Conservation (phyloP, 1,284 basidiomycete genomes). For the Austroboletus novae-zelandiae region DNA sequence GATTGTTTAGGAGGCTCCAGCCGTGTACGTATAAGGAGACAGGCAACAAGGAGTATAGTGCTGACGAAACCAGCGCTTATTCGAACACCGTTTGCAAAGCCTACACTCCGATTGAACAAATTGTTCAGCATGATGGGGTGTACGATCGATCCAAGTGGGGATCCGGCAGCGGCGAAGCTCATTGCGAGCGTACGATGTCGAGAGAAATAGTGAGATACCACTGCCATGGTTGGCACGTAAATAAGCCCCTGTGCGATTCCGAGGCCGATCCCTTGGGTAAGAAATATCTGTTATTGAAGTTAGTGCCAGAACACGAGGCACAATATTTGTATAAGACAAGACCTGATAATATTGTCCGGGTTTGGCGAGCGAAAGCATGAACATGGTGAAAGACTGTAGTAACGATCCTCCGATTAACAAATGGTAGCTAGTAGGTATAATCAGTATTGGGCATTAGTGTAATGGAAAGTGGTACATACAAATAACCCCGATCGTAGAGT, state of each 20-base stretch:
- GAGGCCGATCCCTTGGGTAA: conserved; percentile 33
- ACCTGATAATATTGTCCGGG: conserved; percentile 30
- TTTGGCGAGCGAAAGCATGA: conserved; percentile 29
- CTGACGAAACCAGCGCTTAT: conserved; percentile 32
- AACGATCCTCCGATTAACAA: conserved; percentile 27
- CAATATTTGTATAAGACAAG: background rate
- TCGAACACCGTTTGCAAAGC: conserved; percentile 30
- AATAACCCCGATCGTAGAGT: conserved; percentile 32
- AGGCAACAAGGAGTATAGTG: conserved; percentile 23
- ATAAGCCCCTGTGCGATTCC: conserved; percentile 33
- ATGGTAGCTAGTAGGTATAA: conserved; percentile 22
- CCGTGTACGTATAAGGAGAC: conserved; percentile 32
- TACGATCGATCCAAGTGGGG: conserved; percentile 33
- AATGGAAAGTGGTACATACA: conserved; percentile 19
- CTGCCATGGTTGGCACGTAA: conserved; percentile 31
- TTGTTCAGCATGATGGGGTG: conserved; percentile 43
- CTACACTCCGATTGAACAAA: conserved; percentile 29
- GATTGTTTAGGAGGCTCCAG: conserved; percentile 17
- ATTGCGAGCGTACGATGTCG: conserved; percentile 34
- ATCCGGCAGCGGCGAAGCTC: conserved; percentile 33
- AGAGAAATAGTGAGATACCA: conserved; percentile 36
- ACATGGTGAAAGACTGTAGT: conserved; percentile 26
- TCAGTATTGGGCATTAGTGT: background rate
- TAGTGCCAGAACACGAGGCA: background rate
- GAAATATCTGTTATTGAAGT: conserved; percentile 27